These are phyloP conservation scores for Biscogniauxia mediterranea DNA, from an alignment of 2,329 filamentous ascomycete genomes.

Conservation along the genomic window DNA sequence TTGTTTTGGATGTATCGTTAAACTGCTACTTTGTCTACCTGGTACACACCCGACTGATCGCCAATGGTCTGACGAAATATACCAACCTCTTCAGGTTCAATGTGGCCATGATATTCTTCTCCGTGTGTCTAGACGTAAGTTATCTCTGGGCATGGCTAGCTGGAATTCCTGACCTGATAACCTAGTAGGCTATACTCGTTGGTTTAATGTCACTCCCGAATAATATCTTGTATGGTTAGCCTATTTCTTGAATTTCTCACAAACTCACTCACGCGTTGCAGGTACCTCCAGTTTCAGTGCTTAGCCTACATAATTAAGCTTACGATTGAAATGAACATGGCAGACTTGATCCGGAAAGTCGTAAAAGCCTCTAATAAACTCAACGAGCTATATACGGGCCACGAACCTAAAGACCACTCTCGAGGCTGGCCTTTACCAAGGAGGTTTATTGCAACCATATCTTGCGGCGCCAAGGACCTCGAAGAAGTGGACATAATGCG, in stretches of 20 bases:
- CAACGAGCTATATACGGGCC: too few species aligned
- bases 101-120: constrained; percentile 42
- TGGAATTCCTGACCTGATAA: too few species aligned
- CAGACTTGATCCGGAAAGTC: constrained; percentile 45
- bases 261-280: too few species aligned
- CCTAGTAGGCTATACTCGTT: constrained; percentile 34
- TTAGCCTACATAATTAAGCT: constrained; percentile 45
- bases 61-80: constrained; percentile 47
- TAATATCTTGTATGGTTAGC: neutral
- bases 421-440: too few species aligned
- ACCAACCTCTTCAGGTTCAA: constrained; percentile 45
- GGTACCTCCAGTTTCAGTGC: constrained; percentile 41
- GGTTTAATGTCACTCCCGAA: constrained; percentile 46
- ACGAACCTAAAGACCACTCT: too few species aligned
- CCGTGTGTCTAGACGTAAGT: constrained; percentile 42
- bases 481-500: too few species aligned
- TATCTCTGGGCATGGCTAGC: too few species aligned
- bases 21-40: constrained; percentile 47
- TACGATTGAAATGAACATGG: constrained; percentile 52
- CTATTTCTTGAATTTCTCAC: constrained; percentile 40
- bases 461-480: too few species aligned
- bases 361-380: constrained; percentile 9
- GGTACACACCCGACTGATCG: constrained; percentile 43
- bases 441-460: too few species aligned
- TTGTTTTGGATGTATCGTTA: constrained; percentile 43